These are phyloP conservation scores for Novymonas esmeraldas DNA, from an alignment of 208 protist species.

Conservation along the genomic window DNA sequence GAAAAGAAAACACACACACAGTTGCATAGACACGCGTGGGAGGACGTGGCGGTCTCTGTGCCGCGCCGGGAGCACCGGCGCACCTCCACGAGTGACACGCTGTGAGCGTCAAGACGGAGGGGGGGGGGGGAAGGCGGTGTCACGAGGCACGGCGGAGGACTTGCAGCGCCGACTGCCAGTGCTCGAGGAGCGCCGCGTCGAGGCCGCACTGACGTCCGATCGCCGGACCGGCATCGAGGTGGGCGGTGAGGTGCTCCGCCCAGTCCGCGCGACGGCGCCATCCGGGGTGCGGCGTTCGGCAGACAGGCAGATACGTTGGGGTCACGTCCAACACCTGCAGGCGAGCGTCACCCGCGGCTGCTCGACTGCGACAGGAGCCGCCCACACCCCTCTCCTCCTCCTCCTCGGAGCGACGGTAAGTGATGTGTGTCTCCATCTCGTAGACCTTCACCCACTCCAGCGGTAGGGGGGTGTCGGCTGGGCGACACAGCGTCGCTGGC, in stretches of 20 bases:
- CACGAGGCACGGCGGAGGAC: constrained; percentile 14
- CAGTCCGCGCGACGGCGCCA: constrained; percentile 21
- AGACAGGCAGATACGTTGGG: constrained; percentile 42
- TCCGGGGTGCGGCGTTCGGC: constrained; percentile 29
- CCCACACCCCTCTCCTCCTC: neutral
- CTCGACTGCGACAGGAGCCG: neutral
- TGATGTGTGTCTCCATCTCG: constrained; percentile 42
- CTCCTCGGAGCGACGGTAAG: constrained; percentile 31
- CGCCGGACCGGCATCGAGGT: constrained; percentile 26
- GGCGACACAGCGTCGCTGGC: neutral
- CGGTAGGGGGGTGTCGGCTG: constrained; percentile 32
- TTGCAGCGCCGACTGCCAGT: constrained; percentile 32
- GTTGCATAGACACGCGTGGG: too few relatives aligned
- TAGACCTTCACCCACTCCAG: constrained; percentile 48
- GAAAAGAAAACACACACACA: too few relatives aligned
- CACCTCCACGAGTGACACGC: neutral
- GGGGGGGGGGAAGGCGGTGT: neutral
- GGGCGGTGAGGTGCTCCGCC: constrained; percentile 6
- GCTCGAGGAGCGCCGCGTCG: constrained; percentile 28
- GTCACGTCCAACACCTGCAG: constrained; percentile 34
- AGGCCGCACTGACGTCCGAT: constrained; percentile 40
- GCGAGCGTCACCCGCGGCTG: neutral
- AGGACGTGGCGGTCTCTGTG: too few relatives aligned
- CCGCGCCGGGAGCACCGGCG: too few relatives aligned
- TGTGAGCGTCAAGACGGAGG: neutral